Conservation (phyloP, 129 eudicot genomes). For the Chrysanthemum seticuspe region DNA sequence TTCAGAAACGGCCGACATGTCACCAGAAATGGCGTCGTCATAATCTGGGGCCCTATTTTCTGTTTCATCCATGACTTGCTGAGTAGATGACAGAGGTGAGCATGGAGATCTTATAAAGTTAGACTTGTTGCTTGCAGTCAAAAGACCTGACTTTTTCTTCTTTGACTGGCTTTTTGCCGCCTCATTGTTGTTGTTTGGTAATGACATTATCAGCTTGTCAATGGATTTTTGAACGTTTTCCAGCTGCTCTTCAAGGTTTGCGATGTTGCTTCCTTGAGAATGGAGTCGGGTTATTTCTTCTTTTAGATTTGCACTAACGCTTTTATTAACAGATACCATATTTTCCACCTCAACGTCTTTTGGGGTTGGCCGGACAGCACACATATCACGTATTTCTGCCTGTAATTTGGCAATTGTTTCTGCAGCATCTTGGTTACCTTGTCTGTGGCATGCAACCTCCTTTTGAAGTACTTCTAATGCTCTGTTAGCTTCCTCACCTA, state of each 20-base stretch:
- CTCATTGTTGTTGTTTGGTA: conserved; percentile 55
- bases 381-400: conserved; percentile 86
- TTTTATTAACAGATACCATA: conserved; percentile 67
- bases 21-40: no score
- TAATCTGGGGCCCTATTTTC: conserved; percentile 77
- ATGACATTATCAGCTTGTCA: conserved; percentile 87
- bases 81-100: conserved; percentile 73
- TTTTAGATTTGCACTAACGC: conserved; percentile 87
- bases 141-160: conserved; percentile 67
- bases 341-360: conserved; percentile 58
- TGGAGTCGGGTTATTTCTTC: conserved; percentile 95
- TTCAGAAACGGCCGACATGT: conserved; percentile 37
- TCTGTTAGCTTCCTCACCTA: conserved; percentile 91
- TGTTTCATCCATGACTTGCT: conserved; percentile 60
- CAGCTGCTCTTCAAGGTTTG: conserved; percentile 88
- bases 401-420: conserved; percentile 93
- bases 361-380: conserved; percentile 49
- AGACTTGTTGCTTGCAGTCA: conserved; percentile 73
- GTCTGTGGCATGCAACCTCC: conserved; percentile 90
- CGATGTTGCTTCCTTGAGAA: conserved; percentile 90
- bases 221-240: conserved; percentile 92
- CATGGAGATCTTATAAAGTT: conserved; percentile 77
- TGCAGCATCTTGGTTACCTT: conserved; percentile 98
- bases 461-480: conserved; percentile 92
- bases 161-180: conserved; percentile 43